Evolutionary conservation across 164 flowering plant species (phyloP), one percentile per base, ranked within the genome.

Genomic region (Malania oleifera): DNA sequence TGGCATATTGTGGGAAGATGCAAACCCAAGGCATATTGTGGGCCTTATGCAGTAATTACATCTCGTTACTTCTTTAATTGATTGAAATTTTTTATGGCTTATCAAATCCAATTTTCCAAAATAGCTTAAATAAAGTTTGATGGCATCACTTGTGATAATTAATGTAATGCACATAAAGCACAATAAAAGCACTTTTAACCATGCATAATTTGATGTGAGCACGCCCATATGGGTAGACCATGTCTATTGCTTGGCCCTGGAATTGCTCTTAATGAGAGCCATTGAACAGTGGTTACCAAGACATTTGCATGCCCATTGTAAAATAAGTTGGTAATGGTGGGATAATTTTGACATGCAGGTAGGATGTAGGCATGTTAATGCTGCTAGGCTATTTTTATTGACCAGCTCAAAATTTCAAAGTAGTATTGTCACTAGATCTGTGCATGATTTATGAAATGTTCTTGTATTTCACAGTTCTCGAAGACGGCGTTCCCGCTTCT

Each of bases 401-500:
- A 20, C n/a, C 26, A 12, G 18, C 50, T 34, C 47, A 18, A 11
- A 26, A 41, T 44, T 26, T 0, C 18, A 15, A 48, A 48, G 3
- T n/a, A 8, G 18, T 20, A 5, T 48, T 48, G 11, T 52, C 20
- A 45, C 59, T 51, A 19, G 12, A 8, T 18, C 44, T 3, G 18
- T 8, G 8, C 18, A 45, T 10, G 8, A 8, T 10, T 10, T 45
- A 6, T 17, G 10, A 17, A n/a, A 57, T 40, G 34, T 25, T 55
- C 12, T 65, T 23, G 26, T 62, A 1, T 62, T 31, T 58, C 45
- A 40, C 86, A 87, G 95, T 70, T 85, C 76, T n/a, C 74, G 80
- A 44, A 85, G 91, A 62, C 86, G 87, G 4, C 84, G 80, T 2
- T 88, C 88, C 29, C 88, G 85, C 68, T 82, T 85, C 77, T 67